Conservation (phyloP, 805 yeast species). For the Grigorovia humatica region DNA sequence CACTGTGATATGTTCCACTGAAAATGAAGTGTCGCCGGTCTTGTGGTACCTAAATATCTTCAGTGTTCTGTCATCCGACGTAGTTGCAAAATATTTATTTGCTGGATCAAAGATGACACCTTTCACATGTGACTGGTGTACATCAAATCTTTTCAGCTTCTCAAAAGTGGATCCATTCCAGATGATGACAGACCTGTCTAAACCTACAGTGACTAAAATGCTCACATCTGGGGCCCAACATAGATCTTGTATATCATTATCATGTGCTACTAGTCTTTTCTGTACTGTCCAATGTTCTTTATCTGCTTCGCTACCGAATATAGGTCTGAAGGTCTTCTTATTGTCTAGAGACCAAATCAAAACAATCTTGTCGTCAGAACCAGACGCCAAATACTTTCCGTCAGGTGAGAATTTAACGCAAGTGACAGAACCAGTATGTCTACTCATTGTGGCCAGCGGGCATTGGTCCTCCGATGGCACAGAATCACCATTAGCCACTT, state of each 20-base stretch:
- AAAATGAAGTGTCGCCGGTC: slow-evolving; percentile 64
- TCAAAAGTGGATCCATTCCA: slow-evolving; percentile 92
- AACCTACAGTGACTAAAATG: slow-evolving; percentile 83
- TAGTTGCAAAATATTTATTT: slow-evolving; percentile 92
- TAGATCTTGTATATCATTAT: slow-evolving; percentile 93
- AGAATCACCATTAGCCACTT: slow-evolving; percentile 3
- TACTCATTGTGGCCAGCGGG: slow-evolving; percentile 82
- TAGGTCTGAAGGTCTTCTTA: slow-evolving; percentile 32
- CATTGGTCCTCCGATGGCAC: slow-evolving; percentile 21
- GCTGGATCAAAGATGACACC: slow-evolving; percentile 98
- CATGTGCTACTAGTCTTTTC: slow-evolving; percentile 89
- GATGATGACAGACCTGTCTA: slow-evolving; percentile 83
- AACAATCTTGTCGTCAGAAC: slow-evolving; percentile 88
- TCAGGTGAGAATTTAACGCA: slow-evolving; percentile 87
- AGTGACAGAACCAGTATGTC: slow-evolving; percentile 96
- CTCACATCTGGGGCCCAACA: slow-evolving; percentile 97
- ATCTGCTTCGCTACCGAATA: slow-evolving; percentile 68
- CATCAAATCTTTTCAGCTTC: slow-evolving; percentile 75
- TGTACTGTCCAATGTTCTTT: slow-evolving; percentile 91
- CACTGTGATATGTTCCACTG: slow-evolving; percentile 71
- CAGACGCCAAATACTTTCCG: slow-evolving; percentile 84
- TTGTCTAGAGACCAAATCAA: slow-evolving; percentile 84
- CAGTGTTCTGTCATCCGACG: slow-evolving; percentile 89
- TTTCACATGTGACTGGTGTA: slow-evolving; percentile 90
- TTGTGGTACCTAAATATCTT: slow-evolving; percentile 79